Evolutionary conservation across 345 rosid genomes (phyloP), one percentile per base, ranked within the genome.

Genomic region (Microcos paniculata): DNA sequence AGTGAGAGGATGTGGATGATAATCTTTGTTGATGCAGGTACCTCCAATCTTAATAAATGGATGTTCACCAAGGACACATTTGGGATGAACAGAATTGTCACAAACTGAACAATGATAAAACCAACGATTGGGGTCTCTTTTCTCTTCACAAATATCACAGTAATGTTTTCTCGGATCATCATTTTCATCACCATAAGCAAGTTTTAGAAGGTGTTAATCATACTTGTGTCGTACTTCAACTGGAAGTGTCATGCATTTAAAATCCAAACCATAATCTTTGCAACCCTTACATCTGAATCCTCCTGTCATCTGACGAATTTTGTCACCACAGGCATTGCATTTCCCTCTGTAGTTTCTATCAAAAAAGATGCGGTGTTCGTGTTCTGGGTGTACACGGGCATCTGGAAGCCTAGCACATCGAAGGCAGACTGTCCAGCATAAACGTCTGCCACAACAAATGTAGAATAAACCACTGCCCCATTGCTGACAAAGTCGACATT

Each of bases 11-110:
- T 9, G 19, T 46, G 1, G 52, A 0, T 23, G 1, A 2, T 52
- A 24, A 19, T 0, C 19, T 0, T 19, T 3, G 8, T 19, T 6
- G 0, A 3, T 7, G 3, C 0, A 19, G 0, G 5, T 52, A 4
- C 2, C 7, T 3, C 57, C 57, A 6, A 8, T 0, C 23, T 52
- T 18, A 1, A 52, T 52, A n/a, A 52, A 52, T n/a, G 24, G 11
- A 19, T 6, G 8, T 52, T n/a, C 1, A 19, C 11, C 57, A n/a
- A n/a, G 10, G n/a, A 7, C 57, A 19, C 57, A 19, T n/a, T 19
- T n/a, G 2, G 6, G 5, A 10, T 55, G 14, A 55, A 5, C 15
- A 23, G 15, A 55, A 53, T 9, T 21, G 23, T 55, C 59, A 10
- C 30, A 55, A 23, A 55, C 10, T 9, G 28, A 2, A 4, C 59